Base-by-base conservation (phyloP, 306 rosid genomes). In the Vicia faba region DNA sequence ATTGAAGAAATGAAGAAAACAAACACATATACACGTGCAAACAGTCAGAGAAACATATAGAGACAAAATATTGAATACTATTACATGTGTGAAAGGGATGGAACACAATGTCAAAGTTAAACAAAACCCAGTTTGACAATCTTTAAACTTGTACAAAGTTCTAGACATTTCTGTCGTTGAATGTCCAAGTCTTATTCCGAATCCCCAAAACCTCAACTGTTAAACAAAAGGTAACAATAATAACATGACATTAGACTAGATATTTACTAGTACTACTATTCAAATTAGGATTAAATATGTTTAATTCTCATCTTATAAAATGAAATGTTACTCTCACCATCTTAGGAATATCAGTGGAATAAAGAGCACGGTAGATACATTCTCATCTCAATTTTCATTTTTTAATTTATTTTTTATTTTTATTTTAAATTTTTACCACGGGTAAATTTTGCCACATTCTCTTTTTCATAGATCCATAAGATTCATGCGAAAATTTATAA, bases 141-240 rank as follows among this genome's bases (percentile, higher is more conserved):
- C 16, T 61, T 77, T 69, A 53, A 77, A 63, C 80, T 28, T 9
- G 59, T 70, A 36, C 79, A 77, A 71, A 69, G 66, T 70, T 46
- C 80, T 69, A 81, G 64, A 81, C 88, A 78, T 71, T 68, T 70
- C 74, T 86, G 84, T 78, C 79, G 76, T 81, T 83, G 79, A 73
- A 80, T 68, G 71, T 73, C 69, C 56, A 79, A 65, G 65, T 73
- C 57, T 65, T 59, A 5, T 65, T 40, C 36, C 61, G 11, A 43
- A 69, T 80, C 75, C 81, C 85, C 40, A 83, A 43, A 58, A 11
- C 58, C 45, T 56, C 71, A 18, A 69, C n/a, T 26, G 1, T 57
- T 19, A 36, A 66, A 6, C 4, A 64, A 40, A 40, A 44, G 5
- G 10, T 56, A 2, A 1, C 55, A 48, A 36, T 8, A 3, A 62